phyloP scores from a whole-genome alignment of 495 filamentous ascomycete genomes.

The Penicillium canescens region DNA sequence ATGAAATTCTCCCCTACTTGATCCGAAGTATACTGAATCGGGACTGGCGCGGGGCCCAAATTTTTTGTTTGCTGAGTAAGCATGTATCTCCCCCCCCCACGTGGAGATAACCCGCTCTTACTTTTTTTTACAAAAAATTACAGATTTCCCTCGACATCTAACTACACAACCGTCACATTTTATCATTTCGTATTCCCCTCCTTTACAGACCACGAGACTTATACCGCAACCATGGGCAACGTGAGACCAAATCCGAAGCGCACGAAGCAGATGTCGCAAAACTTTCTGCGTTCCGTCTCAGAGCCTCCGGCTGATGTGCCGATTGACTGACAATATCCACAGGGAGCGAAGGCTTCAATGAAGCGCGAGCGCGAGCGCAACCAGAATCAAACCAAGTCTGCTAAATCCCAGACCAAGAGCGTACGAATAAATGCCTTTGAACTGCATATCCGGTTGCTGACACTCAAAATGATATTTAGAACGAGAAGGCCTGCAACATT shows the following conservation, averaged over 20 bases:
- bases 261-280: neutral
- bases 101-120: conserved; percentile 2
- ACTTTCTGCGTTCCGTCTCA: neutral
- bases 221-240: conserved; percentile 23
- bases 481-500: conserved; percentile 31
- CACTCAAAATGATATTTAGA: conserved; percentile 8
- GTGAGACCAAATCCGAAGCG: conserved; percentile 7
- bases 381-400: conserved; percentile 18
- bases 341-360: conserved; percentile 30
- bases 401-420: conserved; percentile 27
- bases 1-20: no score
- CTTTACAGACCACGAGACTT: neutral
- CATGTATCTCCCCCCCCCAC: conserved; percentile 4
- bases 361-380: conserved; percentile 34
- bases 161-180: neutral
- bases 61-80: conserved; percentile 46
- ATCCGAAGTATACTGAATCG: no score
- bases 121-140: conserved; percentile 10
- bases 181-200: neutral
- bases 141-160: neutral
- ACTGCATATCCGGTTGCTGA: no score
- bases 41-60: no score
- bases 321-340: conserved; percentile 14
- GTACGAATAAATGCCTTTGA: no score
- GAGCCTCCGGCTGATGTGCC: neutral